Percentiles rank a stretch among this genome's conserved stretches.
Conservation (phyloP, 345 rosid species). For the Chamaenerion angustifolium region DNA sequence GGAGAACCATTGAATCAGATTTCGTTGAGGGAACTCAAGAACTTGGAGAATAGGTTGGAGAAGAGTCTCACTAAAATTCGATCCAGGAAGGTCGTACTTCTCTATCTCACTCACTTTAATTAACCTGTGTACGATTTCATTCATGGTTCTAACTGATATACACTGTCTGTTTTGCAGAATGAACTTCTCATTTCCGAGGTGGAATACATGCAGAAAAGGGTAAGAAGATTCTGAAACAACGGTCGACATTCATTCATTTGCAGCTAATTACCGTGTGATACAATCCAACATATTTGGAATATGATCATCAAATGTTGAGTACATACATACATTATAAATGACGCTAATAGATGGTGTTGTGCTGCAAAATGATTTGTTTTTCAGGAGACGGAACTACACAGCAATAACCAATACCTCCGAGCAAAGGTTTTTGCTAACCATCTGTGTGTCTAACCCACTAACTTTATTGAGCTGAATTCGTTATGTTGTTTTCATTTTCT, state of each 20-base stretch:
- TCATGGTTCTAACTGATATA: background rate
- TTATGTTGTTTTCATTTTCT: background rate
- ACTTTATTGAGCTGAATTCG: background rate
- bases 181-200: constrained; percentile 80
- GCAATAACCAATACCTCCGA: constrained; percentile 83
- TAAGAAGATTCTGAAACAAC: constrained; percentile 11
- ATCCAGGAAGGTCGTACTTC: constrained; percentile 68
- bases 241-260: no score
- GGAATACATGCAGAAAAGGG: constrained; percentile 92
- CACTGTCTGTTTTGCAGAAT: constrained; percentile 30
- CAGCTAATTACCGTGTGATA: no score
- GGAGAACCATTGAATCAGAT: constrained; percentile 37
- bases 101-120: no score
- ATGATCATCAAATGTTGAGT: no score
- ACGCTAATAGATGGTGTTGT: no score
- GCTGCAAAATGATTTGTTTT: background rate
- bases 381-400: constrained; percentile 93
- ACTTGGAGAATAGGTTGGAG: constrained; percentile 56
- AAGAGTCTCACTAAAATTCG: constrained; percentile 72
- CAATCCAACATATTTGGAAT: no score
- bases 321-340: no score
- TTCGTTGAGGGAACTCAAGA: constrained; percentile 43
- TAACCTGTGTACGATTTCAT: no score
- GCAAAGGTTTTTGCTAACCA: constrained; percentile 43
- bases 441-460: constrained; percentile 2